Conservation (phyloP, 208 protist species). For the Porcisia hertigi region DNA sequence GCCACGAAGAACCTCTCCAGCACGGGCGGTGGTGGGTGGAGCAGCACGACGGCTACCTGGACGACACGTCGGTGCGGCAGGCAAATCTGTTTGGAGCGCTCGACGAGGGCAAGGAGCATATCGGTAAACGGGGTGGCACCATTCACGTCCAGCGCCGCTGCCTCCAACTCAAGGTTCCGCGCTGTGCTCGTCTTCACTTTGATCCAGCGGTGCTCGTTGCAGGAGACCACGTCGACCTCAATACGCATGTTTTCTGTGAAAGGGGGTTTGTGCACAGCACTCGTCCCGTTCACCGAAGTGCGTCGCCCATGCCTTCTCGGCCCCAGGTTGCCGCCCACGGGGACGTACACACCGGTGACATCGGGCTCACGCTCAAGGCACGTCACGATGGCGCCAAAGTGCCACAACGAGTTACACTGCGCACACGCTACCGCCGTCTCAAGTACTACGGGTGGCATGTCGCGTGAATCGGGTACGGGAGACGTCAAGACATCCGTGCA, state of each 20-base stretch:
- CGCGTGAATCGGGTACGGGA: neutral
- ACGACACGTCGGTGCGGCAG: conserved; percentile 31
- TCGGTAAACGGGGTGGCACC: conserved; percentile 25
- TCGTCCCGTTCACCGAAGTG: neutral
- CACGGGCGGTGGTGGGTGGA: conserved; percentile 12
- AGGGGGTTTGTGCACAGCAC: neutral
- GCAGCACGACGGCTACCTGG: conserved; percentile 42
- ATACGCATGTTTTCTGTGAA: conserved; percentile 11
- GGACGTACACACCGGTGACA: conserved; percentile 43
- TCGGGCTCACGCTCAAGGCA: conserved; percentile 38
- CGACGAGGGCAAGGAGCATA: conserved; percentile 30
- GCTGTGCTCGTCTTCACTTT: conserved; percentile 50
- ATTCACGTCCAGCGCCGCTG: conserved; percentile 22
- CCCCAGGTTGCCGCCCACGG: conserved; percentile 16
- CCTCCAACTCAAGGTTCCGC: conserved; percentile 26
- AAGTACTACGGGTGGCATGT: conserved; percentile 7
- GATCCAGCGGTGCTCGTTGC: conserved; percentile 61
- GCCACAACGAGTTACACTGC: conserved; percentile 33
- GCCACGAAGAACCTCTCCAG: conserved; percentile 13
- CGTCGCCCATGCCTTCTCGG: neutral
- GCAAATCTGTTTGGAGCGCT: conserved; percentile 13
- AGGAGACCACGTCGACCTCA: conserved; percentile 63
- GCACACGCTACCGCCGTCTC: conserved; percentile 24
- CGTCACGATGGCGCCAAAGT: conserved; percentile 36
- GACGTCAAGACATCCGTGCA: neutral